phyloP scores from a whole-genome alignment of 352 stramenopile genomes.

The Pythium angustatum region DNA sequence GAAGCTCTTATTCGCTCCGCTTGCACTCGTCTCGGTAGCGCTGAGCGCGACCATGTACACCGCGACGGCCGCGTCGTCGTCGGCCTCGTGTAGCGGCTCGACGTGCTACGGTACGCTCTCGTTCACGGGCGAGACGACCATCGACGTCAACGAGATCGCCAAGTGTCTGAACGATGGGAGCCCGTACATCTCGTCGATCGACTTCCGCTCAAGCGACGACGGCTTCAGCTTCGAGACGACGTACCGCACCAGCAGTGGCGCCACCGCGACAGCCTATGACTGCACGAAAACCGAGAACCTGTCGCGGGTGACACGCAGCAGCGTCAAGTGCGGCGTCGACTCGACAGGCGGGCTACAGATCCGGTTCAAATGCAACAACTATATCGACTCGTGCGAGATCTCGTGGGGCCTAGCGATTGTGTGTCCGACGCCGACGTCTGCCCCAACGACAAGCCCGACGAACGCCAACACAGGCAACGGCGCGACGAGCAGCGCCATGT shows the following conservation, averaged over 20 bases:
- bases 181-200: not conserved
- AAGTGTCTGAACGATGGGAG: not conserved
- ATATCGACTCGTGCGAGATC: not conserved
- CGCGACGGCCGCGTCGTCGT: not conserved
- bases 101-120: not conserved
- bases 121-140: not conserved
- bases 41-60: not conserved
- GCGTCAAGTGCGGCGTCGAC: not conserved
- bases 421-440: not conserved
- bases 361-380: not conserved
- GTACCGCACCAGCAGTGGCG: not conserved
- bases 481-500: not conserved
- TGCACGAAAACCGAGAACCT: not conserved
- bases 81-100: not conserved
- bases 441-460: no score
- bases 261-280: not conserved
- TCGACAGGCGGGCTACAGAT: not conserved
- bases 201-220: not conserved
- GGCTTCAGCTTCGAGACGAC: not conserved
- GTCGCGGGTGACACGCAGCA: not conserved
- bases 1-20: no score
- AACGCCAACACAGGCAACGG: not conserved
- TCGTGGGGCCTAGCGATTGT: not conserved
- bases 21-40: not conserved
- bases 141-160: not conserved